Conservation (phyloP, 1,284 basidiomycete species). For the Rhizoctonia solani region DNA sequence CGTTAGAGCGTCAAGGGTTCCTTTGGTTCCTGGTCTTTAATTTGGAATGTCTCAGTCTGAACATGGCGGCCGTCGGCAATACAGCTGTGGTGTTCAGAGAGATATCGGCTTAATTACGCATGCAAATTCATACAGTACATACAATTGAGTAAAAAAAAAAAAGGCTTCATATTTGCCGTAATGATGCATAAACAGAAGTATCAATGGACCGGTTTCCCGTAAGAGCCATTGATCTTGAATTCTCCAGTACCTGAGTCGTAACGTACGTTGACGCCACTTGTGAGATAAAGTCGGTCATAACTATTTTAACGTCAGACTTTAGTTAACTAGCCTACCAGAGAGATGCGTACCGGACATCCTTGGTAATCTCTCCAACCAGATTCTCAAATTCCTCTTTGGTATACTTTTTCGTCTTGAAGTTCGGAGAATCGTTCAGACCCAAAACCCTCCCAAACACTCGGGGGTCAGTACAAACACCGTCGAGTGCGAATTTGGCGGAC, state of each 20-base stretch:
- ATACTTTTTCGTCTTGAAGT: neutral
- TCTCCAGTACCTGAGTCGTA: constrained; percentile 30
- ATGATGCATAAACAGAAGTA: neutral
- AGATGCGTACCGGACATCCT: neutral
- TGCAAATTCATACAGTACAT: too few species aligned
- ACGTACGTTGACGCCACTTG: constrained; percentile 16
- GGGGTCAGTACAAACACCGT: constrained; percentile 8
- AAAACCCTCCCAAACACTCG: constrained; percentile 5
- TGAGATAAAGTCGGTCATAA: constrained; percentile 21
- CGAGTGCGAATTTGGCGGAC: neutral
- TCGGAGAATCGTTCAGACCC: neutral
- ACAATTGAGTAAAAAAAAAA: neutral
- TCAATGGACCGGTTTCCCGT: neutral
- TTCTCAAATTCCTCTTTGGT: constrained; percentile 14
- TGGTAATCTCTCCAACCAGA: neutral
- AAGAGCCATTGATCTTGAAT: constrained; percentile 25
- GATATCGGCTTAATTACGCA: too few species aligned
- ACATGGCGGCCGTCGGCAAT: too few species aligned
- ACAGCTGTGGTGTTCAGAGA: too few species aligned
- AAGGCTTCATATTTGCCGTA: neutral
- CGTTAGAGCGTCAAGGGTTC: too few species aligned
- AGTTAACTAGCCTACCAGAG: too few species aligned
- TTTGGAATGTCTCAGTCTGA: too few species aligned
- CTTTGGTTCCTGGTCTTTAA: too few species aligned
- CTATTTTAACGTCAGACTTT: neutral